These are phyloP conservation scores for Caryopteris hybrid DNA, from an alignment of 305 asterid genomes.

Conservation along the genomic window DNA sequence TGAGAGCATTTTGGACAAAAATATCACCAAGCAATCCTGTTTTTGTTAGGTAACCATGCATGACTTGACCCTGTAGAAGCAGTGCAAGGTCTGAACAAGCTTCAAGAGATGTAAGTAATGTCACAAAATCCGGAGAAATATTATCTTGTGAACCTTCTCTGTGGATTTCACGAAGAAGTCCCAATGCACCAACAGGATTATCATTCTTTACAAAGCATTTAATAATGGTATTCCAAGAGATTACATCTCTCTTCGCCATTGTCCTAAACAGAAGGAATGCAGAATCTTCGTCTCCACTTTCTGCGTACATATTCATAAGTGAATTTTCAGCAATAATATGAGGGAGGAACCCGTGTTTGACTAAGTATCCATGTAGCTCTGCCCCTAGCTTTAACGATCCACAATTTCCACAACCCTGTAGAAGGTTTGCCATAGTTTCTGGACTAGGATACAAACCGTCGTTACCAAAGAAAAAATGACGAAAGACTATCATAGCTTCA, in stretches of 20 bases:
- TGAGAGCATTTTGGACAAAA: slow-evolving; percentile 40
- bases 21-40: slow-evolving; percentile 33
- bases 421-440: slow-evolving; percentile 42
- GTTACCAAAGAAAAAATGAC: slow-evolving; percentile 20
- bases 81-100: slow-evolving; percentile 39
- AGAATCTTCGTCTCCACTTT: slow-evolving; percentile 16
- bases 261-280: slow-evolving; percentile 26
- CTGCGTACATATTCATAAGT: slow-evolving; percentile 38
- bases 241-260: slow-evolving; percentile 29
- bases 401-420: slow-evolving; percentile 29
- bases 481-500: slow-evolving; percentile 23
- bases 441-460: slow-evolving; percentile 31
- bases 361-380: slow-evolving; percentile 40
- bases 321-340: slow-evolving; percentile 32
- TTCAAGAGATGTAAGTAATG: slow-evolving; percentile 33
- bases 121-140: slow-evolving; percentile 35
- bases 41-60: slow-evolving; percentile 33
- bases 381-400: slow-evolving; percentile 23
- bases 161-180: slow-evolving; percentile 28
- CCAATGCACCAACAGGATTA: slow-evolving; percentile 23
- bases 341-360: slow-evolving; percentile 37
- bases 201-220: slow-evolving; percentile 34
- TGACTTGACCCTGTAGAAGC: slow-evolving; percentile 23
- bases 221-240: slow-evolving; percentile 46
- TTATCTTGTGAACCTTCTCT: slow-evolving; percentile 7